Base-by-base conservation (phyloP, 306 rosid species). In the Prunus mongolica region DNA sequence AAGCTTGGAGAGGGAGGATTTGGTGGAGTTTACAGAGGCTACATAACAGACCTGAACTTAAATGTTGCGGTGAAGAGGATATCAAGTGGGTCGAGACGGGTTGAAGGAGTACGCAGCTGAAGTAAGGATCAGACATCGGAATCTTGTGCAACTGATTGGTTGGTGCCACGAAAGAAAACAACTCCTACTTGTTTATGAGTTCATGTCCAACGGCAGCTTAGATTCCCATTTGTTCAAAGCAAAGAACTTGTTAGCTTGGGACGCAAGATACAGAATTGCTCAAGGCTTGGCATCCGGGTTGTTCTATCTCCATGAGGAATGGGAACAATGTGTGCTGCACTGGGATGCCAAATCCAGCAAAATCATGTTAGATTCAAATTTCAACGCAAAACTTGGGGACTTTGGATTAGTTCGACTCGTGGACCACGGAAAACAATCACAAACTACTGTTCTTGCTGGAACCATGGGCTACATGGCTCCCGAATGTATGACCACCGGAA, bases 1-100 rank as follows among this genome's bases (percentile, higher is more conserved):
- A 69, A 49, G 74, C 74, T 69, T 18, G 60, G 74, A 6, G 74
- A 69, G 45, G 74, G 61, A 69, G 61, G 72, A 9, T 67, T 67
- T 13, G 72, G 22, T 67, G 55, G 71, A 0, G 52, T 66, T 1
- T 41, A 65, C 8, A 65, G 25, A 38, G 70, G 71, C 30, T 66
- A 8, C 34, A 67, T 44, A 13, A 7, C 22, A 22, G 57, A 67
- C 3, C 6, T 46, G 56, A 46, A 67, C 2, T 45, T 16, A 0
- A 14, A 24, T 22, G 44, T 55, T 34, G 66, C 66, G 38, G 76
- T 55, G 2, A 57, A 72, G 76, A 57, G 49, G 67, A 25, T 72
- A 14, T 72, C 76, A 8, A 41, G 25, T 3, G 3, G 67, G 25
- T 72, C 76, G 16, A 57, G 10, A 58, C 76, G 56, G 76, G 44